Base-by-base conservation (phyloP, 2,329 filamentous ascomycete species). In the Huntiella omanensis region DNA sequence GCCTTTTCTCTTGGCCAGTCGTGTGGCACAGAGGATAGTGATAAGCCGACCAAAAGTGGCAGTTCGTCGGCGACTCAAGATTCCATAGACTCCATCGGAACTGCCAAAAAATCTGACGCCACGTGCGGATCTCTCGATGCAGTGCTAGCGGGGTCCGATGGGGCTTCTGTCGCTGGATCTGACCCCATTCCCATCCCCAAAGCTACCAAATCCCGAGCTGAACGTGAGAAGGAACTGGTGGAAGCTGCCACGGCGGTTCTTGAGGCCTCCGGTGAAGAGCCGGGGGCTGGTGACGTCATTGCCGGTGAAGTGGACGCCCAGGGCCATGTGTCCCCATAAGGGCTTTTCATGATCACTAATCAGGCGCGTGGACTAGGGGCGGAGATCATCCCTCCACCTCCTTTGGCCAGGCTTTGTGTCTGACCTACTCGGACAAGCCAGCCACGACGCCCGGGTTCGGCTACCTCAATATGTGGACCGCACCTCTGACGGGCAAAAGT, bases 1-100 rank as follows among this genome's bases (percentile, higher is more conserved):
- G 71, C 73, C 3, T 77, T 77, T 52, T 69, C 66, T 0, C 75
- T 75, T 52, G 71, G 75, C 52, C 67, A 71, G 49, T 63, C 66
- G 42, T 71, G 76, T 10, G n/a, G 28, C 15, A 53, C 67, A 66
- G 43, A 64, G 68, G 48, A 63, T 28, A 13, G 19, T 16, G 7
- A 13, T 34, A 16, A 43, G 28, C 13, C 28, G 13, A 13, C n/a
- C 8, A 13, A n/a, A n/a, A 19, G 34, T 15, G 22, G 22, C 22
- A 28, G 22, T 28, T 28, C 22, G 6, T 28, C 22, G 22, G 22
- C 22, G 22, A 28, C 22, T 7, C 22, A 34, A 32, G 12, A 16
- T 15, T 16, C 33, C 10, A 17, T 15, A 16, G 13, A 17, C 28
- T 15, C 32, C n/a, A 16, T 4, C 13, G 8, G 34, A 13, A n/a